Conservation (phyloP, 345 rosid species). For the Linum trigynum region DNA sequence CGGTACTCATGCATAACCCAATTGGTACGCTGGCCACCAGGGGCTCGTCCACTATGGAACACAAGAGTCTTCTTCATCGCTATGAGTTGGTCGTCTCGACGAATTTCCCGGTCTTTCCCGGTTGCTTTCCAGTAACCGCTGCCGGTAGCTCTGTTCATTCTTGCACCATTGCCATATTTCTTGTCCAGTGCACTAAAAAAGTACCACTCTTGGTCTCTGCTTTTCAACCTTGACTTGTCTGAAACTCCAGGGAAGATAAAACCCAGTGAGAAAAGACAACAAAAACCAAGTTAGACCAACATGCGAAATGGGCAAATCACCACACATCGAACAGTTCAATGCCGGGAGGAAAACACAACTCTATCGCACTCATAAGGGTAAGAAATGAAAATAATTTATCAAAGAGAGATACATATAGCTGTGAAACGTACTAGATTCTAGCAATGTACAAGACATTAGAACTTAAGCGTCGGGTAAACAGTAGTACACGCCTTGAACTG, state of each 20-base stretch:
- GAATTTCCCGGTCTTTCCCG: constrained; percentile 47
- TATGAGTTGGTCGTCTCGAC: constrained; percentile 23
- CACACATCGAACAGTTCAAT: not conserved
- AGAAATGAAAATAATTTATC: not conserved
- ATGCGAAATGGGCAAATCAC: not conserved
- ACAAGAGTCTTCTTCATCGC: constrained; percentile 67
- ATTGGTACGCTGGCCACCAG: constrained; percentile 50
- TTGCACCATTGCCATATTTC: constrained; percentile 61
- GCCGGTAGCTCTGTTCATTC: constrained; percentile 52
- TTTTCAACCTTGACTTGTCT: constrained; percentile 51
- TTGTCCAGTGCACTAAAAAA: constrained; percentile 67
- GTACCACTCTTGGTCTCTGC: constrained; percentile 73
- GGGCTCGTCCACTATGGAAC: constrained; percentile 54
- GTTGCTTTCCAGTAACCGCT: constrained; percentile 70
- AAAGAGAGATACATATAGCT: too few relatives aligned
- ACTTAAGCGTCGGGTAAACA: not conserved
- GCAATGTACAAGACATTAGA: too few relatives aligned
- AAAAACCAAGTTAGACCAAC: not conserved
- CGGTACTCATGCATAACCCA: constrained; percentile 91
- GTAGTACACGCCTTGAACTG: not conserved
- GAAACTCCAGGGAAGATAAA: constrained; percentile 12
- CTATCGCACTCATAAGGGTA: not conserved
- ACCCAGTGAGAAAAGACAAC: not conserved
- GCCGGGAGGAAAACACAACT: not conserved
- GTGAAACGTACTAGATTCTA: too few relatives aligned